Evolutionary conservation across 2,329 filamentous ascomycete species (phyloP), one percentile per base, ranked within the genome.

Genomic region (Aspergillus amoenus): DNA sequence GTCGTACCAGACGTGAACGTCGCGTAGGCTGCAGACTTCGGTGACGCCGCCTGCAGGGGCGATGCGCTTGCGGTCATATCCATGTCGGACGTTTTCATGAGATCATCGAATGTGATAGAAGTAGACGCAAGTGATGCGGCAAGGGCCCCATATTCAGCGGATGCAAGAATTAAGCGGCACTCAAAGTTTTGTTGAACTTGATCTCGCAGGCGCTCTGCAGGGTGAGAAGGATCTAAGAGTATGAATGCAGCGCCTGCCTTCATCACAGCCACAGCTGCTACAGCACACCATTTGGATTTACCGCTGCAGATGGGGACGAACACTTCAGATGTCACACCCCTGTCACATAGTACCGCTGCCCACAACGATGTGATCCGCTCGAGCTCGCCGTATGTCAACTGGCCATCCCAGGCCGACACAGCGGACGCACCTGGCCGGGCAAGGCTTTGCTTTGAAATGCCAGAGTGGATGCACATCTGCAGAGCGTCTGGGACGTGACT

Each of bases 311-410:
- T n/a, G 2, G 56, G 51, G 21, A 58, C 37, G 11, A 55, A 21
- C 3, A 22, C 30, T 13, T 52, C 51, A 5, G 46, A 13, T 1
- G n/a, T 2, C 2, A 48, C 52, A 17, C 37, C 47, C 5, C 5
- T 24, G 13, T 6, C 7, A 11, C 1, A 30, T 5, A 15, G 37
- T 21, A 7, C 18, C 30, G 27, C 18, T 6, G 51, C 37, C 51
- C 37, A 22, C 4, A 18, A 30, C n/a, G 39, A 40, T 5, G 56
- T 24, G 2, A 50, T 18, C 7, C 11, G 4, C 12, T 58, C 50
- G 13, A 58, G 45, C 24, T 54, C 44, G 4, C 12, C 12, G n/a
- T 58, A 58, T 4, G 50, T 46, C 15, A 58, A 22, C 21, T 41
- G 11, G 12, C 50, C 50, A 21, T 58, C 56, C 30, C 40, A 34